Conservation (phyloP, 169 alveolate species). For the Plasmodium malariae region DNA sequence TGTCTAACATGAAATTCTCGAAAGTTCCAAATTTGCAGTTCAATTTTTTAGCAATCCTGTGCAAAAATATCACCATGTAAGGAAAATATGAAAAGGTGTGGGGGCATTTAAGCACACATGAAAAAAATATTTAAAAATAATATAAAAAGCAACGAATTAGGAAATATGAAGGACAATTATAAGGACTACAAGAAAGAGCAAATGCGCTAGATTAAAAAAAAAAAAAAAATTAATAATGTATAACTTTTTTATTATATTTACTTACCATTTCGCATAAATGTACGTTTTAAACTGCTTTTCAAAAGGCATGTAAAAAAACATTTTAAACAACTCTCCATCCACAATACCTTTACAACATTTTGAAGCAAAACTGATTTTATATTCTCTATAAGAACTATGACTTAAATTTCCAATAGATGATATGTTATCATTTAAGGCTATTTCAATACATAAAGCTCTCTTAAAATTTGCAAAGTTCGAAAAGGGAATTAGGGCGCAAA, state of each 20-base stretch:
- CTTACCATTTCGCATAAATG: constrained; percentile 62
- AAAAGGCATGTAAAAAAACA: constrained; percentile 60
- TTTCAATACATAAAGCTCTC: constrained; percentile 59
- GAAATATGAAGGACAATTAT: background rate
- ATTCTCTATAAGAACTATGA: constrained; percentile 32
- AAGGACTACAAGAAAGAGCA: background rate
- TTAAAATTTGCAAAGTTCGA: constrained; percentile 38
- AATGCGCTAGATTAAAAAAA: background rate
- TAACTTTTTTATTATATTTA: too few species aligned
- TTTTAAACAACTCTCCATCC: constrained; percentile 53
- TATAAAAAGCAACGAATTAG: background rate
- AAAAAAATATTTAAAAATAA: background rate
- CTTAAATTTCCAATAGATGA: constrained; percentile 47
- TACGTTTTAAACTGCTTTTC: constrained; percentile 52
- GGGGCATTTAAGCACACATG: background rate
- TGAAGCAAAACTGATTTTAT: constrained; percentile 18
- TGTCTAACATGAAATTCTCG: constrained; percentile 44
- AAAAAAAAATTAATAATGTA: too few species aligned
- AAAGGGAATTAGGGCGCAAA: constrained; percentile 52
- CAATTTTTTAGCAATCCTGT: constrained; percentile 56
- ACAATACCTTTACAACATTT: constrained; percentile 49
- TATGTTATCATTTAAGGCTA: constrained; percentile 53
- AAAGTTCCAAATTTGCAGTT: constrained; percentile 70
- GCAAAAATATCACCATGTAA: background rate
- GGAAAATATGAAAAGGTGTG: background rate